These are phyloP conservation scores for Monosporascus sp. DNA, from an alignment of 2,329 filamentous ascomycete species.

Conservation along the genomic window DNA sequence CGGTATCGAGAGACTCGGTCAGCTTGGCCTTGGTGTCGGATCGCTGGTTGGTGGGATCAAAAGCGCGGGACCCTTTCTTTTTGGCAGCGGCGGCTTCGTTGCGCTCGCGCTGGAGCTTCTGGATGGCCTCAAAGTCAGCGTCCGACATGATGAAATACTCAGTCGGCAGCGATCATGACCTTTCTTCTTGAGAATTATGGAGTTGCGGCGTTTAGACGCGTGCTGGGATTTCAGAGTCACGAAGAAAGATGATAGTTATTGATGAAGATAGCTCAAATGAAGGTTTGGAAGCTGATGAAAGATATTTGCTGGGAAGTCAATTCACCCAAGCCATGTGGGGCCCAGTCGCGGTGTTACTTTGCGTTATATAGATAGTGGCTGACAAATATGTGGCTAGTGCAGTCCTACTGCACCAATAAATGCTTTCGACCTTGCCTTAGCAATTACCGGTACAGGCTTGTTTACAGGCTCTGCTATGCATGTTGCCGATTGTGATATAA, in stretches of 20 bases:
- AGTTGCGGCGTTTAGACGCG: neutral
- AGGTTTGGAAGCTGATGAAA: neutral
- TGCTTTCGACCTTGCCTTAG: too few relatives aligned
- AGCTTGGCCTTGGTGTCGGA: constrained; percentile 88
- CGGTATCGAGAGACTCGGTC: constrained; percentile 81
- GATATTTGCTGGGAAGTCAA: too few relatives aligned
- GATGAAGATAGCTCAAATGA: neutral
- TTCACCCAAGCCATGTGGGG: neutral
- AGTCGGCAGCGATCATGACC: constrained; percentile 21
- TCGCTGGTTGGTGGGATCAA: constrained; percentile 75
- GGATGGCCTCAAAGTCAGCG: constrained; percentile 83
- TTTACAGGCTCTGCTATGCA: too few relatives aligned
- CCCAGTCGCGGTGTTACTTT: neutral
- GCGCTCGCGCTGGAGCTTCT: constrained; percentile 86
- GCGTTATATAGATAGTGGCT: neutral
- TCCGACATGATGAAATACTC: constrained; percentile 54
- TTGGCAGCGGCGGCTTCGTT: constrained; percentile 73
- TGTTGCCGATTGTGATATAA: too few relatives aligned
- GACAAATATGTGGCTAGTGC: neutral
- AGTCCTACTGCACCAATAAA: too few relatives aligned
- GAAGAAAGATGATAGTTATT: too few relatives aligned
- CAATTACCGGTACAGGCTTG: too few relatives aligned
- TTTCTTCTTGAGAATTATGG: constrained; percentile 12
- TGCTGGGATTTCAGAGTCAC: too few relatives aligned
- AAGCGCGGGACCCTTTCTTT: constrained; percentile 69